Evolutionary conservation across 148 eudicot genomes (phyloP).

Genomic region (Linanthus parryae): DNA sequence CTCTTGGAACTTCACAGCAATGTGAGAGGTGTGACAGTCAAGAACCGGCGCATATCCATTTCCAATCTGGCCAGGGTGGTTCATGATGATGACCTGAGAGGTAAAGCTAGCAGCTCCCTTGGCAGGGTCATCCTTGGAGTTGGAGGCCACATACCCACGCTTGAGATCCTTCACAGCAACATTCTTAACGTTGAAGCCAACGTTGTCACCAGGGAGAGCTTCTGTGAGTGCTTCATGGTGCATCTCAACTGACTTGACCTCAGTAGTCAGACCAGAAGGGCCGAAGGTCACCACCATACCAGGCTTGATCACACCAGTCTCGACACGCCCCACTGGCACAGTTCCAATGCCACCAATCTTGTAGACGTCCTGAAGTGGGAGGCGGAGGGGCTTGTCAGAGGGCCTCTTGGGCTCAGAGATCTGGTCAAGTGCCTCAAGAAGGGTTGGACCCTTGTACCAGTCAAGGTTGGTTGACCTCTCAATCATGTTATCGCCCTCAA

Average conservation of each 20-base stretch:
- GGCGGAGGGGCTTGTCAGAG: constrained; percentile 26
- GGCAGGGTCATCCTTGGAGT: constrained; percentile 22
- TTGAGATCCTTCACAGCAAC: constrained; percentile 26
- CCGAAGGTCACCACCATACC: constrained; percentile 24
- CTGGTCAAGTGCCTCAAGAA: constrained; percentile 20
- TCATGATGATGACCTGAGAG: constrained; percentile 24
- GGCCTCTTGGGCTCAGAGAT: constrained; percentile 24
- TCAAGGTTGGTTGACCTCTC: constrained; percentile 25
- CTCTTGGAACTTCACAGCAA: constrained; percentile 20
- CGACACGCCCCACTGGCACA: constrained; percentile 24
- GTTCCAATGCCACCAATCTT: constrained; percentile 29
- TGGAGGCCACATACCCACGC: constrained; percentile 20
- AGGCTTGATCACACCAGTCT: constrained; percentile 23
- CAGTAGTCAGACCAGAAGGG: constrained; percentile 24
- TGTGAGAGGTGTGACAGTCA: constrained; percentile 26
- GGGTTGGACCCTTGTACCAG: constrained; percentile 28
- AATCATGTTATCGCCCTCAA: constrained; percentile 25
- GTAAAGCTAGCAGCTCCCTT: constrained; percentile 18
- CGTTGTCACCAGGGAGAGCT: constrained; percentile 21
- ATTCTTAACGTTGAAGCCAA: constrained; percentile 23
- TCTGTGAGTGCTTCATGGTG: constrained; percentile 18
- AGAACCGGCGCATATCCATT: constrained; percentile 23
- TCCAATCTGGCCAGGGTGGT: constrained; percentile 26
- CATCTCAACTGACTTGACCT: constrained; percentile 26
- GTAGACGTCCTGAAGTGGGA: constrained; percentile 25